phyloP scores from a whole-genome alignment of 306 rosid genomes.

The Crataegus laevigata region DNA sequence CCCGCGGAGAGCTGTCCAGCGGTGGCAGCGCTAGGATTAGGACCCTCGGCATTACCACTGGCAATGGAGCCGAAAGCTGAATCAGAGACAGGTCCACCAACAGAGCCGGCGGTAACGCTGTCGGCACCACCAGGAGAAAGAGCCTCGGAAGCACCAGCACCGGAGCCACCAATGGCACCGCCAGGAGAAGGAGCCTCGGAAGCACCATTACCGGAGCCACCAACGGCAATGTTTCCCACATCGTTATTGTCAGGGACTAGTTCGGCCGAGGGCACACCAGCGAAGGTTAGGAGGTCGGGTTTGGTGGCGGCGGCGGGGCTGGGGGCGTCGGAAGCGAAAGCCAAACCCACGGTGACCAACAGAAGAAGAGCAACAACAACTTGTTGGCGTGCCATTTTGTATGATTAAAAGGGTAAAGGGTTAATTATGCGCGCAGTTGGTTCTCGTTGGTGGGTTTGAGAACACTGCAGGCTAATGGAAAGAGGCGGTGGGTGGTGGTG shows the following conservation, averaged over 20 bases:
- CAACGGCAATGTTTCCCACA: constrained; percentile 33
- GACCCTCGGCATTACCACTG: neutral
- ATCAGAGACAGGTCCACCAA: constrained; percentile 4
- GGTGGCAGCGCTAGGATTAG: constrained; percentile 16
- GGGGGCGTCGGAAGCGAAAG: constrained; percentile 15
- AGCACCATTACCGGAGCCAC: neutral
- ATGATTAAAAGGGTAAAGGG: neutral
- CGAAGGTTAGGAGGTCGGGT: neutral
- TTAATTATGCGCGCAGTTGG: neutral
- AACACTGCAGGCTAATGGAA: constrained; percentile 15
- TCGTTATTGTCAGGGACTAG: neutral
- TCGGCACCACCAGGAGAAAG: neutral
- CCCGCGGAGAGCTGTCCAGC: constrained; percentile 15
- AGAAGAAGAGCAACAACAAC: constrained; percentile 28
- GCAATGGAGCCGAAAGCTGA: constrained; percentile 40
- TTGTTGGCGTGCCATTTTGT: constrained; percentile 42
- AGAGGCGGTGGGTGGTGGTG: neutral
- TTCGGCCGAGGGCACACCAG: neutral
- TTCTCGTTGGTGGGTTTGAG: neutral
- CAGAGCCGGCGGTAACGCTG: neutral
- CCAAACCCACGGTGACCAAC: constrained; percentile 34
- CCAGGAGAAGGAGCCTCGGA: neutral
- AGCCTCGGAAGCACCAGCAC: neutral
- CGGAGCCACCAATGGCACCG: neutral
- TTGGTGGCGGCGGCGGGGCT: neutral